These are phyloP conservation scores for Hypholoma sublateritium DNA, from an alignment of 768 basidiomycete species.

Conservation along the genomic window DNA sequence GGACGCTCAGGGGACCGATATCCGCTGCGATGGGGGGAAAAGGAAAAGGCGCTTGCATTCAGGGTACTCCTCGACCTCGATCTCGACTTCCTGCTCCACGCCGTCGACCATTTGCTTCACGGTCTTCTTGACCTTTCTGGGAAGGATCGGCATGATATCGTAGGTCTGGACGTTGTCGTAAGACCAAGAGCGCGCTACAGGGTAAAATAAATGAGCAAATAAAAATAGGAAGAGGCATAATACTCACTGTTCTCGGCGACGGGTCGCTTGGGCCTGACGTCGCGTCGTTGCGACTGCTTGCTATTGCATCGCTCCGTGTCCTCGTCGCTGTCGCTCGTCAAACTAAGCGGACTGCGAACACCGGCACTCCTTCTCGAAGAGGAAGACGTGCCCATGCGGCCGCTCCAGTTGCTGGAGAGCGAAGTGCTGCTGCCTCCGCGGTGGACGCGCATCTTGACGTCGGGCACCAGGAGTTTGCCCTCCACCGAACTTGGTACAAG, in stretches of 20 bases:
- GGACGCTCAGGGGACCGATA: background rate
- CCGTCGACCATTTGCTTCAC: slow-evolving; percentile 53
- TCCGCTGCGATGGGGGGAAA: slow-evolving; percentile 43
- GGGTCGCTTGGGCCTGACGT: slow-evolving; percentile 25
- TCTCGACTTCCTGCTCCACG: slow-evolving; percentile 50
- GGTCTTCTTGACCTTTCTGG: slow-evolving; percentile 54
- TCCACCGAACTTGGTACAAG: slow-evolving; percentile 61
- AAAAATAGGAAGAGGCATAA: background rate
- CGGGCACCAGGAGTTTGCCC: slow-evolving; percentile 58
- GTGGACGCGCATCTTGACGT: slow-evolving; percentile 40
- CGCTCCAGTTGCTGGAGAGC: slow-evolving; percentile 33
- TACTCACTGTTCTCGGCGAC: slow-evolving; percentile 55
- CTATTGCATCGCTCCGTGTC: slow-evolving; percentile 21
- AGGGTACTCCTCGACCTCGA: slow-evolving; percentile 46
- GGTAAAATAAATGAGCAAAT: slow-evolving; percentile 3
- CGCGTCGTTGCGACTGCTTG: slow-evolving; percentile 21
- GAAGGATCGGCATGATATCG: slow-evolving; percentile 57
- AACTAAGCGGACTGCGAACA: slow-evolving; percentile 5
- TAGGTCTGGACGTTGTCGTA: slow-evolving; percentile 75
- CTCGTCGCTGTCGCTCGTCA: slow-evolving; percentile 23
- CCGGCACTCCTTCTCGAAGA: slow-evolving; percentile 23
- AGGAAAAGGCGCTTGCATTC: slow-evolving; percentile 67
- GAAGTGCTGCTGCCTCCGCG: slow-evolving; percentile 27
- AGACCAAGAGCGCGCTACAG: slow-evolving; percentile 60
- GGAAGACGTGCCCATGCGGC: slow-evolving; percentile 16